Conservation (phyloP, 352 stramenopile genomes). For the Phytophthora ohioensis region DNA sequence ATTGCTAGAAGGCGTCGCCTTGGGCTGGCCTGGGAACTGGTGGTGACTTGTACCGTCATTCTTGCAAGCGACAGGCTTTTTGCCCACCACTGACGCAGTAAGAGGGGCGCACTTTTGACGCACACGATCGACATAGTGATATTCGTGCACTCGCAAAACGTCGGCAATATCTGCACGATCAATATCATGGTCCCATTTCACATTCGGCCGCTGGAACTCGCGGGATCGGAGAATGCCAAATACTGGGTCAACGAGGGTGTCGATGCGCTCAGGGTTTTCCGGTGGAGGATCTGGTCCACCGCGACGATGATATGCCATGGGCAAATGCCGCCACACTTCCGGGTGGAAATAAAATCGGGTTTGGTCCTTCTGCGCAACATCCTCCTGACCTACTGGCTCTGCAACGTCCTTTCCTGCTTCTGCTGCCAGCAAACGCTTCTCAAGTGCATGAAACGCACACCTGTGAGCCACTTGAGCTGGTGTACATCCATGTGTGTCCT, state of each 20-base stretch:
- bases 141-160: slow-evolving; percentile 93
- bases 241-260: slow-evolving; percentile 80
- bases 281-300: slow-evolving; percentile 81
- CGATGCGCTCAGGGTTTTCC: slow-evolving; percentile 91
- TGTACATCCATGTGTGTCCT: slow-evolving; percentile 62
- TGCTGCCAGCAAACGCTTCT: slow-evolving; percentile 33
- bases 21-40: slow-evolving; percentile 12
- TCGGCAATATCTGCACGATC: slow-evolving; percentile 83
- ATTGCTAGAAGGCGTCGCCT: slow-evolving; percentile 6
- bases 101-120: slow-evolving; percentile 56
- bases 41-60: slow-evolving; percentile 18
- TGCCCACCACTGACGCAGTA: slow-evolving; percentile 24
- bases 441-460: slow-evolving; percentile 48
- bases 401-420: slow-evolving; percentile 17
- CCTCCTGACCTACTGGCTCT: background rate
- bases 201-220: slow-evolving; percentile 69
- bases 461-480: slow-evolving; percentile 56
- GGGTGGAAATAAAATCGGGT: slow-evolving; percentile 83
- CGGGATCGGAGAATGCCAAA: slow-evolving; percentile 76
- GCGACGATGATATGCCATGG: slow-evolving; percentile 70
- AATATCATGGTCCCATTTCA: slow-evolving; percentile 77
- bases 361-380: slow-evolving; percentile 23
- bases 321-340: slow-evolving; percentile 81
- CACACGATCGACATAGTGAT: slow-evolving; percentile 85
- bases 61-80: slow-evolving; percentile 24